These are phyloP conservation scores for Fusarium brachygibbosum DNA, from an alignment of 2,329 filamentous ascomycete species.

Conservation along the genomic window DNA sequence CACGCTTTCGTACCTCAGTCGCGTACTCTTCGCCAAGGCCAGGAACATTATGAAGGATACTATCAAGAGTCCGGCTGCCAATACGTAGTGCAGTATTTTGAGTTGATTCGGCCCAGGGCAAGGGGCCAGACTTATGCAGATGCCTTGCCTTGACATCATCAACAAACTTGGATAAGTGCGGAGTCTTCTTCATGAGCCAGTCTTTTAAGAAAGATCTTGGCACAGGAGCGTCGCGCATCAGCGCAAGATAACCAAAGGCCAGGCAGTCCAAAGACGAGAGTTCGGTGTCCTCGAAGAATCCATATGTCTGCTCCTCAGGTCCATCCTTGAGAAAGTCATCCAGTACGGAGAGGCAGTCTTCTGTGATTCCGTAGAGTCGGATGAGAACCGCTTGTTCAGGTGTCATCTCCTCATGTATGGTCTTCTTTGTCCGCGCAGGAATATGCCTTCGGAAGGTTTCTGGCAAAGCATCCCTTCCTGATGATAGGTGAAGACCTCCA, in stretches of 20 bases:
- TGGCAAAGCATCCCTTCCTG: slow-evolving; percentile 56
- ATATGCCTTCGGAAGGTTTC: slow-evolving; percentile 58
- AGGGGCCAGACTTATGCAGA: slow-evolving; percentile 36
- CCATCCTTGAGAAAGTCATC: slow-evolving; percentile 63
- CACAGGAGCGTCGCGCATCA: slow-evolving; percentile 72
- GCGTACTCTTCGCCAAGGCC: slow-evolving; percentile 55
- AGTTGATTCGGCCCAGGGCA: slow-evolving; percentile 49
- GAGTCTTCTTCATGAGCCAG: slow-evolving; percentile 55
- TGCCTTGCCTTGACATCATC: slow-evolving; percentile 48
- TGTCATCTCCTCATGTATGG: slow-evolving; percentile 72
- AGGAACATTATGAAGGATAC: slow-evolving; percentile 54
- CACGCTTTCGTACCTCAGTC: slow-evolving; percentile 55
- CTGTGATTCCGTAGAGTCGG: slow-evolving; percentile 78
- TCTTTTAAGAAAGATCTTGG: slow-evolving; percentile 59
- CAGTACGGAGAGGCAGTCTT: slow-evolving; percentile 78
- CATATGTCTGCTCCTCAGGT: slow-evolving; percentile 45
- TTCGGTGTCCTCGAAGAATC: slow-evolving; percentile 50
- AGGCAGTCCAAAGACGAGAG: slow-evolving; percentile 76
- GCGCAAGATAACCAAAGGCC: slow-evolving; percentile 80
- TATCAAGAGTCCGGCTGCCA: slow-evolving; percentile 53
- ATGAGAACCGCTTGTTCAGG: slow-evolving; percentile 81
- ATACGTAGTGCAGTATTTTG: slow-evolving; percentile 44
- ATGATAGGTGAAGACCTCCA: slow-evolving; percentile 54
- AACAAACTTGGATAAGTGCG: slow-evolving; percentile 52
- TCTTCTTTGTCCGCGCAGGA: slow-evolving; percentile 63